Percentiles rank a stretch among this genome's conserved stretches.
These are phyloP conservation scores for Dryas alaskensis DNA, from an alignment of 306 rosid genomes.

Conservation along the genomic window DNA sequence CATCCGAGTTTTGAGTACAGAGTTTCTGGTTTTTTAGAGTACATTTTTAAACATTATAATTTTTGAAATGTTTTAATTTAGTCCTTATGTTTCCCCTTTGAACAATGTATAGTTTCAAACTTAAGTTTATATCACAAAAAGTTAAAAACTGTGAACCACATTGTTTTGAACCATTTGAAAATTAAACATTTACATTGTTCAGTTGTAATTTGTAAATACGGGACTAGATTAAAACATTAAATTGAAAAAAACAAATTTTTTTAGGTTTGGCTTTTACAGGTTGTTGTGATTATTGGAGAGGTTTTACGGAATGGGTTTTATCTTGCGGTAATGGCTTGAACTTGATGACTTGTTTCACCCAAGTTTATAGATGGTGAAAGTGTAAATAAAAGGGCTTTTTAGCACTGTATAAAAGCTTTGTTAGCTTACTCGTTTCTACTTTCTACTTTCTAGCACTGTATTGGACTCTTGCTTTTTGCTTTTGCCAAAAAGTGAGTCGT, in stretches of 20 bases:
- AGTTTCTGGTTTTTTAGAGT: neutral
- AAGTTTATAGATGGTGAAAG: neutral
- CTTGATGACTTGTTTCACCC: neutral
- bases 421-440: no score
- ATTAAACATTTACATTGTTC: neutral
- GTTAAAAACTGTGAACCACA: no score
- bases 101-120: neutral
- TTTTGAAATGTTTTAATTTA: neutral
- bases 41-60: neutral
- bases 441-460: no score
- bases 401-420: no score
- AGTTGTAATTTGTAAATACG: neutral
- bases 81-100: neutral
- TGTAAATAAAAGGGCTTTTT: no score
- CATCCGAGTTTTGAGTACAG: conserved; percentile 50
- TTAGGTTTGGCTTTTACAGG: neutral
- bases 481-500: no score
- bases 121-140: no score
- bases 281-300: neutral
- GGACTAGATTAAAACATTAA: neutral
- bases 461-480: no score
- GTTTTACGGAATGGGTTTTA: neutral
- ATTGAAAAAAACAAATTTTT: neutral
- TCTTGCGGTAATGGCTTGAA: neutral
- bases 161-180: no score